A percentile compares a stretch with the other conserved stretches of the same genome.
These are phyloP conservation scores for Galerina marginata DNA, from an alignment of 768 basidiomycete species.

Conservation along the genomic window DNA sequence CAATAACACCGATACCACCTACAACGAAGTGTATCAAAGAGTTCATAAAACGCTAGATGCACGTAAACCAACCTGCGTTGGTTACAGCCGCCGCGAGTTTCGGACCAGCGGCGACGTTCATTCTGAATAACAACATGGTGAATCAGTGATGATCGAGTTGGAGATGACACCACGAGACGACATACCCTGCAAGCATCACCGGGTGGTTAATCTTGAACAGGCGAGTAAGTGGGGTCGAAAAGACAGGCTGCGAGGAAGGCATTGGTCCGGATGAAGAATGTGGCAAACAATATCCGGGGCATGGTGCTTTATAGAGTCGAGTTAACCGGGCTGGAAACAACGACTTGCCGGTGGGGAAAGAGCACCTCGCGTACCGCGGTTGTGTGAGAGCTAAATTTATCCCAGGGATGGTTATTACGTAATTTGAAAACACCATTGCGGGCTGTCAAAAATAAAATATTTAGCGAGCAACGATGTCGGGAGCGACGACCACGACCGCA, in stretches of 20 bases:
- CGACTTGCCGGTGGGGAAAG: conserved; percentile 13
- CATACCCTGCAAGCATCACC: conserved; percentile 78
- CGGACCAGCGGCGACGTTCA: conserved; percentile 89
- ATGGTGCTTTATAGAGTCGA: conserved; percentile 12
- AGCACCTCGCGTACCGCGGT: not conserved
- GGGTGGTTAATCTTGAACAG: conserved; percentile 84
- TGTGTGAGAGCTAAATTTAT: not conserved
- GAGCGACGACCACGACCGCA: conserved; percentile 27
- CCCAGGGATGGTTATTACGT: conserved; percentile 11
- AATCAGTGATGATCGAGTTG: not conserved
- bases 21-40: not conserved
- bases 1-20: conserved; percentile 88
- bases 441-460: conserved; percentile 24
- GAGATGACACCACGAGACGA: conserved; percentile 13
- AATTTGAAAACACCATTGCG: conserved; percentile 13
- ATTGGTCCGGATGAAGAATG: conserved; percentile 40
- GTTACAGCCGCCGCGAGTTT: conserved; percentile 88
- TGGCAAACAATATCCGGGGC: conserved; percentile 1
- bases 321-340: conserved; percentile 18
- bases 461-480: conserved; percentile 35
- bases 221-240: conserved; percentile 75
- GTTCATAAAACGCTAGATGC: not conserved
- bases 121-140: conserved; percentile 44
- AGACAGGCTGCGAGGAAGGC: conserved; percentile 69
- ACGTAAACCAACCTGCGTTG: conserved; percentile 66